Evolutionary conservation across 179 eudicot genomes (phyloP), one percentile per base, ranked within the genome.

Genomic region (Gypsophila paniculata): DNA sequence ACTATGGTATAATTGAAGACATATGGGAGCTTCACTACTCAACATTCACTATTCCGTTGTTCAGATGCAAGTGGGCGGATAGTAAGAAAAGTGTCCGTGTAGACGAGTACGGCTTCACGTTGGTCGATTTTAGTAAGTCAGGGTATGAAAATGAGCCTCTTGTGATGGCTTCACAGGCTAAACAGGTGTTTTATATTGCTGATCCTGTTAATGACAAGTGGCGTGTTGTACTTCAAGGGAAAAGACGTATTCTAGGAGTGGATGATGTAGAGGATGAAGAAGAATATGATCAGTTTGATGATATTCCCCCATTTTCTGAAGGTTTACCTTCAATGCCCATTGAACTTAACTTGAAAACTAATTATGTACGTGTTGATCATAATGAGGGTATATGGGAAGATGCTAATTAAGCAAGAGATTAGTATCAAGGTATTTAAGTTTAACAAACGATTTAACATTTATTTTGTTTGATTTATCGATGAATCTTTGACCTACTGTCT

Each of bases 21-120:
- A 70, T 70, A 32, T 69, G 46, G 48, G 72, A 69, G 23, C 48
- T 69, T 19, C 61, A 55, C 5, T 53, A 54, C 25, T 8, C 1
- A 17, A 17, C 25, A 64, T 39, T 38, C 10, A 26, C 46, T 2
- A 32, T 26, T 5, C 61, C 72, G 3, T n/a, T 68, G 15, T 68
- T 68, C n/a, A 29, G 14, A 22, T 65, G 72, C 25, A 42, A 12
- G 32, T 66, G 73, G 72, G 51, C 34, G 8, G 46, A 42, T 42
- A 42, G 46, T 42, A 46, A 46, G 52, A 46, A 46, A 46, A 15
- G 52, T 46, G 52, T 46, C 1, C 52, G 15, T 46, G 52, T 46
- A 46, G 52, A 46, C 15, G 52, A 46, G 52, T 46, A 46, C 15
- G 52, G 52, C 52, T 46, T 46, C 52, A 46, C 52, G 9, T 46